Evolutionary conservation across 495 filamentous ascomycete species (phyloP).

Genomic region (Monascus purpureus): DNA sequence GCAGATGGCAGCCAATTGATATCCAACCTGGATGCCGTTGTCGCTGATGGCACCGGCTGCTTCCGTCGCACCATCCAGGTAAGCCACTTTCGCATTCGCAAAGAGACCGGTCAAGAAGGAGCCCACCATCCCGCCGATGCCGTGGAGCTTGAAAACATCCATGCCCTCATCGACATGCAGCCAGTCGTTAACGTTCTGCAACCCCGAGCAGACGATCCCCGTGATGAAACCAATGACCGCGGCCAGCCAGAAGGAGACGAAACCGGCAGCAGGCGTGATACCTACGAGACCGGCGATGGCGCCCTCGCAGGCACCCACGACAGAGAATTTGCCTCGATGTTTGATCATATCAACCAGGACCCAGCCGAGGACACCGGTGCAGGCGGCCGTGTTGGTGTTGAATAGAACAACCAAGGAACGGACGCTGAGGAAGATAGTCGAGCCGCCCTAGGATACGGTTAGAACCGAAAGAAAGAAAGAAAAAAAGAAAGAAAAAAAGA

Average conservation of each 20-base stretch:
- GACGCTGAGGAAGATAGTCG: conserved; percentile 40
- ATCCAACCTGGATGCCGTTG: conserved; percentile 42
- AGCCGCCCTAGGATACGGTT: conserved; percentile 30
- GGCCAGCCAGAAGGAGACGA: conserved; percentile 41
- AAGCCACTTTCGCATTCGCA: conserved; percentile 29
- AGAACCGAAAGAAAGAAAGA: background rate
- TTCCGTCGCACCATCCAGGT: conserved; percentile 33
- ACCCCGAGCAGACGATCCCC: conserved; percentile 32
- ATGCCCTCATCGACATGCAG: conserved; percentile 46
- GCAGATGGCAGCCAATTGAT: conserved; percentile 44
- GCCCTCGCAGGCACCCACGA: conserved; percentile 47
- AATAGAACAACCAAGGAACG: conserved; percentile 44
- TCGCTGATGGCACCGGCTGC: conserved; percentile 41
- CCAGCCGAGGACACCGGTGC: conserved; percentile 44
- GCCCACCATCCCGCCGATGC: conserved; percentile 46
- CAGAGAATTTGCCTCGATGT: conserved; percentile 38
- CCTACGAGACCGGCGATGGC: conserved; percentile 51
- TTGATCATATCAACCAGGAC: conserved; percentile 43
- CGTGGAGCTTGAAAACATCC: conserved; percentile 52
- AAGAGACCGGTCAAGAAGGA: conserved; percentile 50
- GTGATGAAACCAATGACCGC: conserved; percentile 47
- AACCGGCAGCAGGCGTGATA: conserved; percentile 51
- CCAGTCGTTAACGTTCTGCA: conserved; percentile 43
- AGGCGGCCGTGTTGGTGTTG: conserved; percentile 49
- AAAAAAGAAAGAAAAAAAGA: background rate